Base-by-base conservation (phyloP, 164 flowering plant species). In the Sedum album region DNA sequence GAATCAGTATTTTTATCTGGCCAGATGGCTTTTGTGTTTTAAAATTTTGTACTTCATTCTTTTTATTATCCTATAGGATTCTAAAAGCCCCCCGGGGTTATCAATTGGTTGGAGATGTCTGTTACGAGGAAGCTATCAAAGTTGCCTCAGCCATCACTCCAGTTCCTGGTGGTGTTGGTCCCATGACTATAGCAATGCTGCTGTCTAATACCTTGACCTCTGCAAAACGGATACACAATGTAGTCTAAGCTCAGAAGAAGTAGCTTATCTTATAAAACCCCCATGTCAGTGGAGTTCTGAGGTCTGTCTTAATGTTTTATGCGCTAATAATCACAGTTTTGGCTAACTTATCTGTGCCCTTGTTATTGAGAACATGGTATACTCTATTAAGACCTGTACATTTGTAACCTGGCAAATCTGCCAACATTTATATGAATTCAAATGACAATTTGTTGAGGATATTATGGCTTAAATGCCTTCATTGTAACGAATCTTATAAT, bases 131-230 rank as follows among this genome's bases (percentile, higher is more conserved):
- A 76, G 98, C 85, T 1, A 70, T 82, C 74, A 80, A 86, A 69
- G 68, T 91, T 65, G 98, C 98, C 71, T 87, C 97, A 63, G 97
- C 97, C n/a, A n/a, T n/a, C n/a, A n/a, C n/a, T n/a, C n/a, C n/a
- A n/a, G n/a, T n/a, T n/a, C n/a, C n/a, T n/a, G 98, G 98, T 0
- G 98, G 98, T 62, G 97, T 93, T 39, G 97, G 98, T 66, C 98
- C 98, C 18, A 91, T 93, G 98, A 93, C 98, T 2, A 88, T 93
- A 66, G 97, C 98, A 13, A 91, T 93, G 97, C 98, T 93, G 74
- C 90, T 93, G 11, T 85, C 88, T 7, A 94, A 94, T 74, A 94
- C 98, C 0, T 90, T 94, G 38, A 68, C 49, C 51, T 83, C 96
- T 20, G 93, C 97, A 26, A 89, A 86, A 79, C 79, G 93, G 73